Evolutionary conservation across 805 yeast genomes (phyloP).

Genomic region (Ogataea sp.): DNA sequence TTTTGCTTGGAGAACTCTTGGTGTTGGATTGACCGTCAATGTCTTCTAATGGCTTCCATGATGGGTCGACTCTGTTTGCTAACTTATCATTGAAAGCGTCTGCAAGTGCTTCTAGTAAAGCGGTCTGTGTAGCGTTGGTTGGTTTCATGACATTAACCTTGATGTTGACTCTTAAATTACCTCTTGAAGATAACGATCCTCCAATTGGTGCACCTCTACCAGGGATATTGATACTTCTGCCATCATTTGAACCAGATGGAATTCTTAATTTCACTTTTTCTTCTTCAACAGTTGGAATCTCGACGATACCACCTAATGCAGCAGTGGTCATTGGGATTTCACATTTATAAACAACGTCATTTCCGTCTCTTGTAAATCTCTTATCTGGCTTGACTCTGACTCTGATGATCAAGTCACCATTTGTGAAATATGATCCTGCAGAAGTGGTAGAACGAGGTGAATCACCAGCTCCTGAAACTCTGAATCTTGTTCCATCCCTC

Average conservation of each 20-base stretch:
- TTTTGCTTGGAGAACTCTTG: not conserved
- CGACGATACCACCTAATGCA: slow-evolving; percentile 85
- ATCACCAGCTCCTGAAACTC: slow-evolving; percentile 86
- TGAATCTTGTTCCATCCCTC: slow-evolving; percentile 74
- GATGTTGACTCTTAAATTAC: slow-evolving; percentile 71
- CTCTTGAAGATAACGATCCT: slow-evolving; percentile 39
- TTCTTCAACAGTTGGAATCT: slow-evolving; percentile 83
- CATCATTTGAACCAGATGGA: slow-evolving; percentile 77
- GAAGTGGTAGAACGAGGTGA: slow-evolving; percentile 74
- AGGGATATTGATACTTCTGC: slow-evolving; percentile 66
- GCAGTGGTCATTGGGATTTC: slow-evolving; percentile 92
- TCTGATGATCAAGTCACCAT: slow-evolving; percentile 85
- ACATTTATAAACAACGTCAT: slow-evolving; percentile 56
- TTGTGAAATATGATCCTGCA: slow-evolving; percentile 54
- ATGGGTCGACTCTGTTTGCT: slow-evolving; percentile 64
- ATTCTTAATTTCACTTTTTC: slow-evolving; percentile 67
- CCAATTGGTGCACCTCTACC: slow-evolving; percentile 80
- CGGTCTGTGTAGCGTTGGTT: slow-evolving; percentile 74
- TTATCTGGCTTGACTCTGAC: slow-evolving; percentile 73
- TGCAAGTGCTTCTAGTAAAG: slow-evolving; percentile 88
- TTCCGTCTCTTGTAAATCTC: slow-evolving; percentile 55
- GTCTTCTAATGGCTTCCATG: slow-evolving; percentile 29
- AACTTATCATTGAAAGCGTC: slow-evolving; percentile 75
- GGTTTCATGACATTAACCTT: slow-evolving; percentile 70
- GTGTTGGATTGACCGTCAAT: slow-evolving; percentile 3